These are phyloP conservation scores for Astragalus membranaceus DNA, from an alignment of 306 rosid genomes.

Conservation along the genomic window DNA sequence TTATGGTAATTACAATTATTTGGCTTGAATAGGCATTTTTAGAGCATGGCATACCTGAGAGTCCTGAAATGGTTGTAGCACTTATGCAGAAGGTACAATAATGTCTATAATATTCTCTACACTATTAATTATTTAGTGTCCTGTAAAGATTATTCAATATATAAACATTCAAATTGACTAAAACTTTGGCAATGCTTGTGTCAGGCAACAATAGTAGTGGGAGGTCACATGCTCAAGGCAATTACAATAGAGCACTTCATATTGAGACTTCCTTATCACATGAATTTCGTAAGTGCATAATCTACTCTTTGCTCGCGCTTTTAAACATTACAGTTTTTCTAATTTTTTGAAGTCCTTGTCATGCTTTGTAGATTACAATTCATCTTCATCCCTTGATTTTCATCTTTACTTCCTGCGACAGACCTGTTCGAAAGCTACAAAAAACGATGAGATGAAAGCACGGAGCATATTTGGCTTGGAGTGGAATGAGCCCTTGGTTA, in stretches of 20 bases:
- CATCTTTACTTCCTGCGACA: slow-evolving; percentile 28
- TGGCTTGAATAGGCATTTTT: slow-evolving; percentile 57
- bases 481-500: slow-evolving; percentile 83
- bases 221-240: slow-evolving; percentile 66
- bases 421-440: slow-evolving; percentile 65
- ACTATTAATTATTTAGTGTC: not conserved
- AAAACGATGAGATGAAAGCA: slow-evolving; percentile 66
- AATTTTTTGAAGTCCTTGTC: not conserved
- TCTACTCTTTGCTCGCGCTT: slow-evolving; percentile 2
- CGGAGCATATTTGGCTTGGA: slow-evolving; percentile 73
- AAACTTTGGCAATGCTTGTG: slow-evolving; percentile 3
- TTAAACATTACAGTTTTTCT: not conserved
- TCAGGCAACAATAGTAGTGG: slow-evolving; percentile 68
- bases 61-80: slow-evolving; percentile 85
- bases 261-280: slow-evolving; percentile 76
- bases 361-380: slow-evolving; percentile 11
- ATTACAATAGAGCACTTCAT: slow-evolving; percentile 84
- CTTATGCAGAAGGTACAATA: slow-evolving; percentile 84
- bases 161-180: not conserved
- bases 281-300: slow-evolving; percentile 59
- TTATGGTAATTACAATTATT: not conserved
- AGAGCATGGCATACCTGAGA: slow-evolving; percentile 82
- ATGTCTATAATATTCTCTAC: not conserved
- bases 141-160: not conserved
- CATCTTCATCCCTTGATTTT: slow-evolving; percentile 15